A percentile compares a stretch with the other conserved stretches of the same genome.
Evolutionary conservation across 1,284 basidiomycete genomes (phyloP).

Genomic region (Trametes pubescens): DNA sequence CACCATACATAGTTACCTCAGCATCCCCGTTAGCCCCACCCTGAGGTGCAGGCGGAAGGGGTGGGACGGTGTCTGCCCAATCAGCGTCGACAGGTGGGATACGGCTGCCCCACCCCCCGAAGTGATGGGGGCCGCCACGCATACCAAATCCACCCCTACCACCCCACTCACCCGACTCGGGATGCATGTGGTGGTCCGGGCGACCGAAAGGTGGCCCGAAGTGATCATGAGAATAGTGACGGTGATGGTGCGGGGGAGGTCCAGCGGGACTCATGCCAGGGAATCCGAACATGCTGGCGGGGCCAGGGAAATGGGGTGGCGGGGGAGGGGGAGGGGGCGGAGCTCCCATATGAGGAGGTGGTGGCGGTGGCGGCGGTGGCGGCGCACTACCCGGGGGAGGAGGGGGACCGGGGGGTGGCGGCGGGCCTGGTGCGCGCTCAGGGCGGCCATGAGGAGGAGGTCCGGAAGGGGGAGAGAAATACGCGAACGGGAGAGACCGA

Average conservation of each 20-base stretch:
- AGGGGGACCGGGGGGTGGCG: constrained; percentile 21
- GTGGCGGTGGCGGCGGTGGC: constrained; percentile 26
- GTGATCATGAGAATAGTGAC: constrained; percentile 16
- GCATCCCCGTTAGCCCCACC: constrained; percentile 17
- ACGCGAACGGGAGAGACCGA: constrained; percentile 2
- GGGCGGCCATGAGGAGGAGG: constrained; percentile 21
- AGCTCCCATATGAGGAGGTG: constrained; percentile 23
- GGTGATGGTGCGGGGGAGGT: constrained; percentile 21
- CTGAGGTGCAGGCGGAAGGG: constrained; percentile 17
- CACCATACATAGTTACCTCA: constrained; percentile 38
- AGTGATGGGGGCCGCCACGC: constrained; percentile 2
- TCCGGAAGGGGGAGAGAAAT: constrained; percentile 18
- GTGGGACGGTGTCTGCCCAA: constrained; percentile 29
- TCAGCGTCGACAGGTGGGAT: constrained; percentile 18
- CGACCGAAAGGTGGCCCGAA: constrained; percentile 18
- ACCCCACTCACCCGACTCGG: constrained; percentile 20
- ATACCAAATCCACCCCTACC: constrained; percentile 10
- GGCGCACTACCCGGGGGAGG: constrained; percentile 34
- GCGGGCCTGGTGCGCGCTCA: constrained; percentile 16
- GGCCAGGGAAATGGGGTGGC: constrained; percentile 25
- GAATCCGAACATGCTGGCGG: constrained; percentile 7
- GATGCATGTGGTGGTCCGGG: constrained; percentile 1
- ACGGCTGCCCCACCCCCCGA: constrained; percentile 4
- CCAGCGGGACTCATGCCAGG: constrained; percentile 13
- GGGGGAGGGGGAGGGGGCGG: constrained; percentile 30